A percentile compares a stretch with the other conserved stretches of the same genome.
phyloP scores from a whole-genome alignment of 345 rosid genomes.

The Salix purpurea region DNA sequence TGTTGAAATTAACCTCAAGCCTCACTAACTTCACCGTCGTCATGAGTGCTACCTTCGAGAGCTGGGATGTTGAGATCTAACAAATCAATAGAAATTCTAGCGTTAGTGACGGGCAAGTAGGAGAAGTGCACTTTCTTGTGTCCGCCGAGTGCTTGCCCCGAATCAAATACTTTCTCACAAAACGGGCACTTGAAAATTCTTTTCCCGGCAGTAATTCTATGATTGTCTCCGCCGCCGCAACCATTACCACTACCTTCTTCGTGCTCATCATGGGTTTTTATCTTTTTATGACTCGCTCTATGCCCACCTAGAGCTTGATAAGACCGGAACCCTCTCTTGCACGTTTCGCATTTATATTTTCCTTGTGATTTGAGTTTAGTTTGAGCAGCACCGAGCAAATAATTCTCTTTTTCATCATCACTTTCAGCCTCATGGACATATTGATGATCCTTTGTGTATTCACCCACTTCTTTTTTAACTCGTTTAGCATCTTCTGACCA shows the following conservation, averaged over 20 bases:
- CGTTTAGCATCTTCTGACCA: background rate
- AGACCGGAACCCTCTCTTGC: conserved; percentile 27
- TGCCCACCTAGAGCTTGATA: conserved; percentile 39
- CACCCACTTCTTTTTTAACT: too few relatives aligned
- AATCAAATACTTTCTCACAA: conserved; percentile 43
- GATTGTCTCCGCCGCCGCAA: background rate
- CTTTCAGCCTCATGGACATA: background rate
- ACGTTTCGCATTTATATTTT: conserved; percentile 20
- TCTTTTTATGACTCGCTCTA: conserved; percentile 22
- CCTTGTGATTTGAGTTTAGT: background rate
- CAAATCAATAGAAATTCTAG: background rate
- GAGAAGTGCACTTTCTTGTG: conserved; percentile 53
- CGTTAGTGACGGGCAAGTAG: conserved; percentile 5
- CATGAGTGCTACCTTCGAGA: conserved; percentile 10
- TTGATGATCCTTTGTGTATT: too few relatives aligned
- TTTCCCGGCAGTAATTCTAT: background rate
- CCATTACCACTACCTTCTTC: background rate
- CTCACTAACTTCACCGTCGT: conserved; percentile 14
- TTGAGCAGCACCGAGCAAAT: background rate
- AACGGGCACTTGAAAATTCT: conserved; percentile 33
- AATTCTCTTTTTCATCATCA: conserved; percentile 9
- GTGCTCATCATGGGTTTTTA: background rate
- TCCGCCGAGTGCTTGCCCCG: conserved; percentile 64
- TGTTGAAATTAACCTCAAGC: background rate
- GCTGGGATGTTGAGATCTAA: conserved; percentile 43